Conservation (phyloP, 2,329 filamentous ascomycete genomes). For the Pseudocercospora eumusae region DNA sequence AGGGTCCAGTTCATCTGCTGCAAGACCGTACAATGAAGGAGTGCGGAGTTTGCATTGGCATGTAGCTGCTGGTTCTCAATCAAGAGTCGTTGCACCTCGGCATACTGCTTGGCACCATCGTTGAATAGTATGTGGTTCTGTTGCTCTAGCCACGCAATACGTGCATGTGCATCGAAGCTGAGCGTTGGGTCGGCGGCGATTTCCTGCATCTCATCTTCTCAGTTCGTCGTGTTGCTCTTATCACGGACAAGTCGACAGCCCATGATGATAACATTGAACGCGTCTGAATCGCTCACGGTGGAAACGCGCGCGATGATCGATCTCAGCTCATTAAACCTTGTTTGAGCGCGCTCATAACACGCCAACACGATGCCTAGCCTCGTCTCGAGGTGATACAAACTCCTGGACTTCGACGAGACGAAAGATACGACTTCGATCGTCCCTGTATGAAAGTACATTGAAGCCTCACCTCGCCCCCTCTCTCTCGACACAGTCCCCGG, state of each 20-base stretch:
- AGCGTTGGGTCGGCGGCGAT: background rate
- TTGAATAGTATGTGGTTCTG: conserved; percentile 8
- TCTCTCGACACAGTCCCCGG: background rate
- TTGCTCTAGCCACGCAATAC: conserved; percentile 9
- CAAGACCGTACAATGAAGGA: background rate
- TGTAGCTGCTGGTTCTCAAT: background rate
- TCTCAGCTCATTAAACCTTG: background rate
- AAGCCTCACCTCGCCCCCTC: background rate
- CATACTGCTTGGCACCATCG: conserved; percentile 16
- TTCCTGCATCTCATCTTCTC: no score
- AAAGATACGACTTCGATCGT: no score
- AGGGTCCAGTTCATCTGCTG: background rate
- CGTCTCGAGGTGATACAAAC: background rate
- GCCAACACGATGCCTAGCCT: background rate
- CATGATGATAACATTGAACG: background rate
- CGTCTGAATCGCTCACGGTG: background rate
- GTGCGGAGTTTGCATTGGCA: background rate
- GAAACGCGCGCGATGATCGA: background rate
- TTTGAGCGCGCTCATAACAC: background rate
- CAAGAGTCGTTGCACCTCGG: conserved; percentile 2
- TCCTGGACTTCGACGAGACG: no score
- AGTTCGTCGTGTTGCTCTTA: background rate
- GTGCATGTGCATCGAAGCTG: conserved; percentile 7
- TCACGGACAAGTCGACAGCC: no score
- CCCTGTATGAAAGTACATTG: background rate